Evolutionary conservation across 768 basidiomycete genomes (phyloP).

Genomic region (Mrakia gelida): DNA sequence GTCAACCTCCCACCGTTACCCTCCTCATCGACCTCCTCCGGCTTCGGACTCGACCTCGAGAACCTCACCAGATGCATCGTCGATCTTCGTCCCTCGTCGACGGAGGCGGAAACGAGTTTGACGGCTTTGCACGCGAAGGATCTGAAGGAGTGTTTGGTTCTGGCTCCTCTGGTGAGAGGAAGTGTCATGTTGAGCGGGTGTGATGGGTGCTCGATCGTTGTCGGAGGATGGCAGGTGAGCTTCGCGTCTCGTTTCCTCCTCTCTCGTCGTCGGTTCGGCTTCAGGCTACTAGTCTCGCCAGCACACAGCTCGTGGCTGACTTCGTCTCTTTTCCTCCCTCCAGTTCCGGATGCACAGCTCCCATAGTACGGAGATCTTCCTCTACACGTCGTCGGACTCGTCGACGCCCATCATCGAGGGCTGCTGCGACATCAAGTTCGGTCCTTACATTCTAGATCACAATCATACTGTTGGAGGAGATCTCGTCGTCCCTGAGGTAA

Average conservation of each 20-base stretch:
- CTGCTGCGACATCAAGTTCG: neutral
- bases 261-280: neutral
- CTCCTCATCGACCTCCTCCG: neutral
- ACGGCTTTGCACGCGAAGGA: slow-evolving; percentile 15
- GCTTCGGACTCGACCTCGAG: slow-evolving; percentile 23
- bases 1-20: slow-evolving; percentile 12
- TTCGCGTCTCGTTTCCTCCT: neutral
- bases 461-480: neutral
- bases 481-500: neutral
- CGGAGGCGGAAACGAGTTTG: neutral
- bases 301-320: too few relatives aligned
- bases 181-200: slow-evolving; percentile 3
- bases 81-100: slow-evolving; percentile 6
- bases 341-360: slow-evolving; percentile 24
- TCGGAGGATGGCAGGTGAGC: slow-evolving; percentile 21
- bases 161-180: slow-evolving; percentile 8
- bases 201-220: neutral
- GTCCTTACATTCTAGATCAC: slow-evolving; percentile 1
- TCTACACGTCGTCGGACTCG: neutral
- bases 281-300: too few relatives aligned
- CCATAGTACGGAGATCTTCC: neutral
- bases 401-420: slow-evolving; percentile 23
- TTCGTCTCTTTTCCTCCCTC: neutral
- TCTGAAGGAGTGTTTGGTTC: slow-evolving; percentile 4
- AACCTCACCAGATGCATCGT: slow-evolving; percentile 14